Evolutionary conservation across 2,329 filamentous ascomycete species (phyloP).

Genomic region (Colletotrichum liaoningense): DNA sequence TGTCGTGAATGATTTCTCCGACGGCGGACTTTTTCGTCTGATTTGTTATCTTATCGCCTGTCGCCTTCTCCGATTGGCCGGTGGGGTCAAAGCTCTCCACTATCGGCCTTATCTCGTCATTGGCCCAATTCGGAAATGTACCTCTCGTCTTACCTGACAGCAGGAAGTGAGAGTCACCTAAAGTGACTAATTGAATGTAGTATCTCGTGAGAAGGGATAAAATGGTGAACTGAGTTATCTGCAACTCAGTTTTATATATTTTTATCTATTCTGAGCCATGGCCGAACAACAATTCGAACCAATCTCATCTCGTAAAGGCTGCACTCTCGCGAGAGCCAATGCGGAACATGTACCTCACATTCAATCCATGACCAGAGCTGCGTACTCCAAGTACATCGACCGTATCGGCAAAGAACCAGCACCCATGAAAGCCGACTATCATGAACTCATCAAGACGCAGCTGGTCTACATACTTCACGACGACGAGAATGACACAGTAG

Average conservation of each 20-base stretch:
- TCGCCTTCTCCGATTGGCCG: not conserved
- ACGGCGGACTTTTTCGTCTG: conserved; percentile 7
- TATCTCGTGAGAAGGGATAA: not conserved
- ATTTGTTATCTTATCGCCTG: conserved; percentile 9
- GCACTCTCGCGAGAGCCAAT: not conserved
- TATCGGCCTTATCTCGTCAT: not conserved
- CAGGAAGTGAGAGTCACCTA: not conserved
- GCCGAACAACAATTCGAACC: not conserved
- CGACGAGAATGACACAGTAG: not conserved
- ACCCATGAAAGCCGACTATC: conserved; percentile 50
- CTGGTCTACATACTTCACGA: conserved; percentile 40
- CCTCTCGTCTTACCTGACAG: not conserved
- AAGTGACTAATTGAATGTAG: not conserved
- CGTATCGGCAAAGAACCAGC: conserved; percentile 49
- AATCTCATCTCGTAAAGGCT: not conserved
- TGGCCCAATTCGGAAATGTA: not conserved
- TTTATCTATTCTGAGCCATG: not conserved
- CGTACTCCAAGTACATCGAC: conserved; percentile 48
- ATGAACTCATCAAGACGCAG: conserved; percentile 40
- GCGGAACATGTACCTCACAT: conserved; percentile 43
- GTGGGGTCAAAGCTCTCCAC: conserved; percentile 1
- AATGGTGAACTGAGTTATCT: not conserved
- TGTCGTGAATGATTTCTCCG: conserved; percentile 31
- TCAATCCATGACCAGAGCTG: conserved; percentile 43
- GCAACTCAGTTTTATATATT: not conserved